Conservation (phyloP, 2,329 filamentous ascomycete genomes). For the Ascomycota sp. region DNA sequence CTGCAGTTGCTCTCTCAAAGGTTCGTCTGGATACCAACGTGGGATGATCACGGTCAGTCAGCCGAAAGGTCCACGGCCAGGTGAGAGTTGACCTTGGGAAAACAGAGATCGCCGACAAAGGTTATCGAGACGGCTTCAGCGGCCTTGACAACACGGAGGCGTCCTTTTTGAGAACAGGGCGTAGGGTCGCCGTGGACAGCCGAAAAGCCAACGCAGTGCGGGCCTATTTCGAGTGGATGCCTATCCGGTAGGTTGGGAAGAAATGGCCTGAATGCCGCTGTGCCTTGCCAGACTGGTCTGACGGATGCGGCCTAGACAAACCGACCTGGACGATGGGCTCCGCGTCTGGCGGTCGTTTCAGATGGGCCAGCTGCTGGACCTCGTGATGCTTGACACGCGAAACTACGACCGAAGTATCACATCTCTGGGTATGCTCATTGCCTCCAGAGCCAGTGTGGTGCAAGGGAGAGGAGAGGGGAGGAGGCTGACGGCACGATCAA, state of each 20-base stretch:
- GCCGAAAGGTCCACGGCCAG: background rate
- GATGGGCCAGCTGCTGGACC: slow-evolving; percentile 43
- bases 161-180: slow-evolving; percentile 36
- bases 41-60: slow-evolving; percentile 25
- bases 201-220: slow-evolving; percentile 55
- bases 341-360: slow-evolving; percentile 48
- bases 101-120: slow-evolving; percentile 39
- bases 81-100: no score
- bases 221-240: slow-evolving; percentile 45
- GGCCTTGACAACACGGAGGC: slow-evolving; percentile 45
- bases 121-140: slow-evolving; percentile 39
- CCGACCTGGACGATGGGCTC: slow-evolving; percentile 48
- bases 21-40: slow-evolving; percentile 24
- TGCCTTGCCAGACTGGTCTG: background rate
- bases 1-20: slow-evolving; percentile 19
- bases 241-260: slow-evolving; percentile 8
- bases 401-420: slow-evolving; percentile 50
- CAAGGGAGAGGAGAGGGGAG: no score
- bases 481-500: slow-evolving; percentile 2
- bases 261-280: background rate
- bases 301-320: slow-evolving; percentile 19
- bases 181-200: slow-evolving; percentile 43
- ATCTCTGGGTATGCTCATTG: slow-evolving; percentile 8
- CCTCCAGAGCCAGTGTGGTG: no score
- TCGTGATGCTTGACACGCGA: slow-evolving; percentile 49